phyloP scores from a whole-genome alignment of 257 asterid species.

The Scutellaria minor region DNA sequence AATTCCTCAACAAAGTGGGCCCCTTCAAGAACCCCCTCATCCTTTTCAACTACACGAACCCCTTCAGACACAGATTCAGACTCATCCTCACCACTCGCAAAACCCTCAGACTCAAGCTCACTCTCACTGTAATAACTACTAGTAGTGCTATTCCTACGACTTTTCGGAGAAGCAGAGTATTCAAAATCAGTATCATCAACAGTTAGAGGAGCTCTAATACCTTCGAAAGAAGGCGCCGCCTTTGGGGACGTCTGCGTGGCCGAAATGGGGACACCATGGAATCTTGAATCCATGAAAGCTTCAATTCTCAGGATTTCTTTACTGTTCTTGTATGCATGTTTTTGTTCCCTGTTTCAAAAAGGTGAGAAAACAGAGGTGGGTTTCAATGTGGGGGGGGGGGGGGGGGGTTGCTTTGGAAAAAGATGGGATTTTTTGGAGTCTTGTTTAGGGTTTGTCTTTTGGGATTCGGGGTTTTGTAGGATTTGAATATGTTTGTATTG shows the following conservation, averaged over 20 bases:
- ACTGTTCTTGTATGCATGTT: constrained; percentile 30
- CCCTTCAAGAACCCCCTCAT: constrained; percentile 46
- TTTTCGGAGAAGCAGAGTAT: constrained; percentile 47
- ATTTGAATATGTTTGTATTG: constrained; percentile 35
- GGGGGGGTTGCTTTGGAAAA: constrained; percentile 19
- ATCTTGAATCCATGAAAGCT: constrained; percentile 56
- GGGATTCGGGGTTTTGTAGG: constrained; percentile 27
- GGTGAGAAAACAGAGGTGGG: constrained; percentile 33
- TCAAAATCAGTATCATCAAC: constrained; percentile 79
- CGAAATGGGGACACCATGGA: constrained; percentile 63
- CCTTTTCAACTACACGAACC: constrained; percentile 37
- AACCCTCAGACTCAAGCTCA: constrained; percentile 56
- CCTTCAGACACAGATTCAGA: constrained; percentile 50
- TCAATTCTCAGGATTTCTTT: constrained; percentile 28
- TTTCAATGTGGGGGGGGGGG: background rate
- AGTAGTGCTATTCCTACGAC: constrained; percentile 38
- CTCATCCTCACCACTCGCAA: constrained; percentile 63
- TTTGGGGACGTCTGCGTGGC: constrained; percentile 50
- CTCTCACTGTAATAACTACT: constrained; percentile 59
- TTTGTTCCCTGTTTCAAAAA: constrained; percentile 19
- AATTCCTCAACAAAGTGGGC: constrained; percentile 43
- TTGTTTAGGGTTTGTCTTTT: constrained; percentile 43
- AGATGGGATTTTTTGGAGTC: constrained; percentile 32
- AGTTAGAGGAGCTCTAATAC: constrained; percentile 95
- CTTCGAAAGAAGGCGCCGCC: constrained; percentile 51